Evolutionary conservation across 176 grass and related monocot genomes (phyloP).

Genomic region (Ampelocalamus luodianensis): DNA sequence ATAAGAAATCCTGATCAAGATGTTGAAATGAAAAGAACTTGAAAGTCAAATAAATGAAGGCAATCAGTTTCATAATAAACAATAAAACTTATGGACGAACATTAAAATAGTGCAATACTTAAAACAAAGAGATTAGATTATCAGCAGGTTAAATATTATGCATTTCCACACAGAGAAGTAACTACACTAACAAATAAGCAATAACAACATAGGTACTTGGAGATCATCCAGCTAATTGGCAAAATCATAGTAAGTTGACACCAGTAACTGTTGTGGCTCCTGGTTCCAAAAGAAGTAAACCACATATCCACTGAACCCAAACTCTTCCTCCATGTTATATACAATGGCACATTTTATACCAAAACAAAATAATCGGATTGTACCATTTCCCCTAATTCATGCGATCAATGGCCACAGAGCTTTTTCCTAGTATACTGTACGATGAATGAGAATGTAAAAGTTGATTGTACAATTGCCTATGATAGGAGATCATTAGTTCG

Average conservation of each 20-base stretch:
- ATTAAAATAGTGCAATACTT: not conserved
- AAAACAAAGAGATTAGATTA: not conserved
- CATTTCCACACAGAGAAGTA: slow-evolving; percentile 1
- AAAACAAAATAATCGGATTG: too few relatives aligned
- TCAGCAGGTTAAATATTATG: slow-evolving; percentile 24
- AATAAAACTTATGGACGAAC: not conserved
- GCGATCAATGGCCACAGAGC: too few relatives aligned
- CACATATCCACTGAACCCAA: not conserved
- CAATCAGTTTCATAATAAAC: not conserved
- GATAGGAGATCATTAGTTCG: too few relatives aligned
- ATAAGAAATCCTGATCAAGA: slow-evolving; percentile 7
- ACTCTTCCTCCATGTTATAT: not conserved
- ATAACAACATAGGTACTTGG: not conserved
- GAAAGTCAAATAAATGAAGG: not conserved
- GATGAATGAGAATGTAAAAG: too few relatives aligned
- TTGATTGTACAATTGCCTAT: too few relatives aligned
- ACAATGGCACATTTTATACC: too few relatives aligned
- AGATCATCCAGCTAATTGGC: slow-evolving; percentile 14
- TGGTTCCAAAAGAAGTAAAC: not conserved
- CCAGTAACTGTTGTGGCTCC: not conserved
- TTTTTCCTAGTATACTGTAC: too few relatives aligned
- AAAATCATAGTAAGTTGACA: slow-evolving; percentile 8
- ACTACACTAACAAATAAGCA: slow-evolving; percentile 13
- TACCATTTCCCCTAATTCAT: too few relatives aligned
- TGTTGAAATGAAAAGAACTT: slow-evolving; percentile 19